Conservation (phyloP, 148 eudicot species). For the Silene conica region DNA sequence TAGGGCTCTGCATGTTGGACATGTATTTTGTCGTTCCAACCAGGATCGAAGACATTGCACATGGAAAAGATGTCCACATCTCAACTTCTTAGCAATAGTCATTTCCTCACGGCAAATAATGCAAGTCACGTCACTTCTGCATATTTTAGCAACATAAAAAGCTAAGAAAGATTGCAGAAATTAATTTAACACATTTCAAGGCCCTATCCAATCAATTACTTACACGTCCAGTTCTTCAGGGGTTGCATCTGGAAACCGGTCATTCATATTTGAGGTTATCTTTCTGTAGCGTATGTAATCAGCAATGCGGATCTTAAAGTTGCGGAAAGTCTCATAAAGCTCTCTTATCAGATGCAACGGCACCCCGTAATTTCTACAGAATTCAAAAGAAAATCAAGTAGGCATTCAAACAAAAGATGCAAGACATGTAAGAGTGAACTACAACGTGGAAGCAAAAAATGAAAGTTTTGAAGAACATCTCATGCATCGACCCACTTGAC, state of each 20-base stretch:
- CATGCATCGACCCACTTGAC: background rate
- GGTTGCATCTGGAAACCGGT: constrained; percentile 97
- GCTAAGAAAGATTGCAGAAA: constrained; percentile 17
- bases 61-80: constrained; percentile 94
- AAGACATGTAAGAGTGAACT: background rate
- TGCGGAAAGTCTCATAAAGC: constrained; percentile 96
- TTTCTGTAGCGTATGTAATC: constrained; percentile 94
- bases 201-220: constrained; percentile 25
- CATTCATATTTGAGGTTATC: constrained; percentile 99
- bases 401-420: background rate
- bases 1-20: constrained; percentile 98
- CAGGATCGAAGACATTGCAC: constrained; percentile 98
- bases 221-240: constrained; percentile 76
- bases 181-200: constrained; percentile 2
- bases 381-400: constrained; percentile 16
- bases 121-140: constrained; percentile 94
- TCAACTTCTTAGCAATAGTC: constrained; percentile 85
- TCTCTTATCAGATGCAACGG: constrained; percentile 95
- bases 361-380: constrained; percentile 84
- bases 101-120: constrained; percentile 99
- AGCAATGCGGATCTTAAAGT: constrained; percentile 90
- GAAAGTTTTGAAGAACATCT: background rate
- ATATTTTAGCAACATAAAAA: constrained; percentile 20
- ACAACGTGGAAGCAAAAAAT: background rate
- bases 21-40: constrained; percentile 95